Evolutionary conservation across 2,329 filamentous ascomycete species (phyloP), one percentile per base, ranked within the genome.

Genomic region (Metarhizium anisopliae): DNA sequence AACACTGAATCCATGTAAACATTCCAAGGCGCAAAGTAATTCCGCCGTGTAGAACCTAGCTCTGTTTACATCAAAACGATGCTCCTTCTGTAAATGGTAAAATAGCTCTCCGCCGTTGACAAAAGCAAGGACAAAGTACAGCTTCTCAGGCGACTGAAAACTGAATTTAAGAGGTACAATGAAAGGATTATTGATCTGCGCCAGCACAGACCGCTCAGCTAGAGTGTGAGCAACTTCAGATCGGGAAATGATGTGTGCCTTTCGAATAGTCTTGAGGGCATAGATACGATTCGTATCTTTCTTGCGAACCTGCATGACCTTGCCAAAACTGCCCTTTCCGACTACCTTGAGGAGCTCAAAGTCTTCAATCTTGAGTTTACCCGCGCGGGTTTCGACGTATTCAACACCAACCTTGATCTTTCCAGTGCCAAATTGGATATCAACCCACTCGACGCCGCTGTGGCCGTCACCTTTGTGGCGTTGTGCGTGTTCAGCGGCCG

Each of bases 121-220:
- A 68, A 99, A 97, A 1, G 94, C 94, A 58, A 97, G 75, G 20
- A 99, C 93, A 56, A 99, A 87, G 73, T 99, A 99, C 40, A 99
- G 83, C 79, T 97, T 97, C 74, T 97, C 94, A 2, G 94, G 94
- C 13, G 93, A 96, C 69, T 99, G 94, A 81, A 99, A 99, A 32
- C 93, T 96, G 73, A 99, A 99, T 72, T 99, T 99, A 65, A 99
- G 83, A 2, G 94, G 94, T 8, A 97, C 94, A 67, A 99, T 99
- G 75, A 99, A 99, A 6, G 94, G 94, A 66, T 96, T 99, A 84
- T 99, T 97, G 77, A 99, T 99, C 79, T 99, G 94, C 11, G 94
- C 91, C 64, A 99, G 84, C 54, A 99, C 94, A n/a, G 93, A 97
- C 68, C 94, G 84, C 74, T 99, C 94, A 25, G 94, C 94, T 43